These are phyloP conservation scores for Venturia nashicola DNA, from an alignment of 2,329 filamentous ascomycete genomes.

Conservation along the genomic window DNA sequence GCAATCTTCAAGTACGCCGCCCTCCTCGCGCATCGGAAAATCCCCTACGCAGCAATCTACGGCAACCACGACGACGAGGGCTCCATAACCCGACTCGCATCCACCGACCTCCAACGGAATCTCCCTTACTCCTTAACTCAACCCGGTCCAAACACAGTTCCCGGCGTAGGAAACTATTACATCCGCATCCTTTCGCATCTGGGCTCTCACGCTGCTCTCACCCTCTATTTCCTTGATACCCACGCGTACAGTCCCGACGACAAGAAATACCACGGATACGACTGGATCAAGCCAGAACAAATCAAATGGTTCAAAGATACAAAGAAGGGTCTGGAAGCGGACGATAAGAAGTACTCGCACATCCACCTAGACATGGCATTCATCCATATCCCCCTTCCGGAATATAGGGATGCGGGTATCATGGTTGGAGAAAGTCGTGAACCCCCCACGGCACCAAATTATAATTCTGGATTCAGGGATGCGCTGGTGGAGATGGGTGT, in stretches of 20 bases:
- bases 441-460: constrained; percentile 71
- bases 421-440: constrained; percentile 67
- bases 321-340: constrained; percentile 57
- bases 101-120: constrained; percentile 78
- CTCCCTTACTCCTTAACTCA: constrained; percentile 83
- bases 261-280: constrained; percentile 78
- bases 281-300: constrained; percentile 91
- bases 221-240: constrained; percentile 88
- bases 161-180: constrained; percentile 90
- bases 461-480: constrained; percentile 87
- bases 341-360: constrained; percentile 63
- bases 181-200: constrained; percentile 74
- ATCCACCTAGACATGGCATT: constrained; percentile 94
- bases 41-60: constrained; percentile 89
- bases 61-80: constrained; percentile 96
- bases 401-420: constrained; percentile 55
- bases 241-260: constrained; percentile 89
- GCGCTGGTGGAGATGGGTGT: constrained; percentile 78
- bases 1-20: constrained; percentile 89
- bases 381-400: constrained; percentile 90
- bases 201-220: constrained; percentile 79
- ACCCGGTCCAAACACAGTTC: constrained; percentile 69
- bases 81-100: constrained; percentile 58
- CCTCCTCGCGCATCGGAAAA: constrained; percentile 71
- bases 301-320: constrained; percentile 89